Evolutionary conservation across 1,284 basidiomycete species (phyloP).

Genomic region (Sporisorium sorghi): DNA sequence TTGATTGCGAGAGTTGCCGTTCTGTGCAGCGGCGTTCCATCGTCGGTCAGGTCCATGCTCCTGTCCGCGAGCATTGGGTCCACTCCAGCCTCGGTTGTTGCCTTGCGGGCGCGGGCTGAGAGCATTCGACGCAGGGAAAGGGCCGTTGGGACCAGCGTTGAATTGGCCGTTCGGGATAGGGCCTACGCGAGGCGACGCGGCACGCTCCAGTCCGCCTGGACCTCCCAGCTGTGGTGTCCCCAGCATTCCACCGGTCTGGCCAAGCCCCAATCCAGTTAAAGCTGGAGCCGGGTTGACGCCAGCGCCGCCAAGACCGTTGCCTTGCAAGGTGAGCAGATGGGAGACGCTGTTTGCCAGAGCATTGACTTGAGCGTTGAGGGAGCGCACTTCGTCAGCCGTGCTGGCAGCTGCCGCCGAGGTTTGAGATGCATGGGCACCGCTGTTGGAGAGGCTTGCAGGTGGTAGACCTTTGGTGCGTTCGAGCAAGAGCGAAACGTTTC

Average conservation of each 20-base stretch:
- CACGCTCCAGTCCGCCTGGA: slow-evolving; percentile 28
- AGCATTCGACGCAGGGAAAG: slow-evolving; percentile 21
- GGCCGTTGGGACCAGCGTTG: slow-evolving; percentile 11
- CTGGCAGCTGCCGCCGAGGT: slow-evolving; percentile 6
- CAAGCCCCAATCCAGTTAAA: slow-evolving; percentile 44
- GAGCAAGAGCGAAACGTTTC: slow-evolving; percentile 80
- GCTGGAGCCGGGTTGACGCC: slow-evolving; percentile 2
- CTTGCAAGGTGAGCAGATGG: slow-evolving; percentile 51
- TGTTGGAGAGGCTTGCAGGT: slow-evolving; percentile 33
- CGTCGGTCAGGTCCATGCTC: slow-evolving; percentile 28
- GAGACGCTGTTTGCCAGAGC: slow-evolving; percentile 55
- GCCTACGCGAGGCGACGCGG: slow-evolving; percentile 43
- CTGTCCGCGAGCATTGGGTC: slow-evolving; percentile 17
- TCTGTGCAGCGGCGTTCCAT: slow-evolving; percentile 28
- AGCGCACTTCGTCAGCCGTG: slow-evolving; percentile 50
- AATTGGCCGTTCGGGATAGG: slow-evolving; percentile 23
- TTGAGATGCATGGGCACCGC: slow-evolving; percentile 19
- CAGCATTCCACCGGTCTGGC: slow-evolving; percentile 18
- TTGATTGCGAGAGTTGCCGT: slow-evolving; percentile 21
- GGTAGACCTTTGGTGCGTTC: slow-evolving; percentile 72
- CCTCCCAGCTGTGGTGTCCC: slow-evolving; percentile 44
- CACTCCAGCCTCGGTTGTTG: slow-evolving; percentile 37
- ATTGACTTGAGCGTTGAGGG: slow-evolving; percentile 56
- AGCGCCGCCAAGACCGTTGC: slow-evolving; percentile 19
- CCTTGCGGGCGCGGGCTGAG: slow-evolving; percentile 46